Evolutionary conservation across 2,329 filamentous ascomycete genomes (phyloP).

Genomic region (Colletotrichum trifolii): DNA sequence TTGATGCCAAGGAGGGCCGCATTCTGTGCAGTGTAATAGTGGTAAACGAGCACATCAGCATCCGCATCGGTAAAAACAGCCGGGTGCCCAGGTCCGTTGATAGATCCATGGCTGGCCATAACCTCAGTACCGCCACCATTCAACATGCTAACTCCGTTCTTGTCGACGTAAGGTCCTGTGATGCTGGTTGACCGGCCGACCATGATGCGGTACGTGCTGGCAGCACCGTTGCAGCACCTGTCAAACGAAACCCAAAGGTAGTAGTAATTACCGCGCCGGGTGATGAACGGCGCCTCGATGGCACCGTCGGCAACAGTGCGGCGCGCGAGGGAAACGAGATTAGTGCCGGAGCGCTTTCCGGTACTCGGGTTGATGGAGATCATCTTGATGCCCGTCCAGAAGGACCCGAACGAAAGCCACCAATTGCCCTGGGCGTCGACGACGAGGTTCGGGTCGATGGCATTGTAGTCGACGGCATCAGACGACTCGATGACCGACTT

Average conservation of each 20-base stretch:
- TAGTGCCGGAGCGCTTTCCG: conserved; percentile 40
- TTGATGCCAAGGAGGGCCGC: conserved; percentile 44
- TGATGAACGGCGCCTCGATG: conserved; percentile 45
- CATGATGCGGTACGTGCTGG: conserved; percentile 47
- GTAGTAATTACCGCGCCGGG: conserved; percentile 43
- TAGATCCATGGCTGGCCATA: conserved; percentile 42
- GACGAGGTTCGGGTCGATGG: conserved; percentile 45
- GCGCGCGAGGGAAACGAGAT: conserved; percentile 42
- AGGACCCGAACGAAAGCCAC: conserved; percentile 48
- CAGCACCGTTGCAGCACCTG: conserved; percentile 44
- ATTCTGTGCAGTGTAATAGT: conserved; percentile 44
- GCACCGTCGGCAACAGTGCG: conserved; percentile 40
- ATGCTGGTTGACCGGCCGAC: conserved; percentile 45
- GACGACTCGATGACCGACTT: conserved; percentile 44
- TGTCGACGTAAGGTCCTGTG: conserved; percentile 44
- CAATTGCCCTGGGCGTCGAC: conserved; percentile 43
- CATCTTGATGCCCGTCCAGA: conserved; percentile 47
- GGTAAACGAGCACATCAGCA: conserved; percentile 46
- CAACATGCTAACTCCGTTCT: conserved; percentile 41
- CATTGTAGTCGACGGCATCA: conserved; percentile 42
- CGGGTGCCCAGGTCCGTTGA: conserved; percentile 47
- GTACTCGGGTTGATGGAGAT: conserved; percentile 42
- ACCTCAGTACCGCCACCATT: conserved; percentile 45
- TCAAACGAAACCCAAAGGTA: conserved; percentile 49
- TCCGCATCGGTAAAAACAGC: conserved; percentile 46